A percentile compares a stretch with the other conserved stretches of the same genome.
These are phyloP conservation scores for Rhizoclosmatium globosum DNA, from an alignment of 192 early-diverging fungal genomes.

Conservation along the genomic window DNA sequence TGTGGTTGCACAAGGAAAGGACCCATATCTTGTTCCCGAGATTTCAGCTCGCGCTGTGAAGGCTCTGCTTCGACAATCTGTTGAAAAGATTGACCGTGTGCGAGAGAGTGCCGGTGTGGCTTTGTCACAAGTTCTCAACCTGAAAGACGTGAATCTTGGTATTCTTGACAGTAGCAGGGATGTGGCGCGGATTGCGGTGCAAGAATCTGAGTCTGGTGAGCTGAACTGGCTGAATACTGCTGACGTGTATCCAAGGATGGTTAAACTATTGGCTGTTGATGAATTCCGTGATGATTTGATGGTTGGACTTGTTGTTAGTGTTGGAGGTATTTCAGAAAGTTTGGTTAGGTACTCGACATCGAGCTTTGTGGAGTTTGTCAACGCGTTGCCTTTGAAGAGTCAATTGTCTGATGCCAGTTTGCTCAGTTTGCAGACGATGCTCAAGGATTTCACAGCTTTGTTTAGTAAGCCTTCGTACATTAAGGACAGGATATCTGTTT, in stretches of 20 bases:
- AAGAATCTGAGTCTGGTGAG: background rate
- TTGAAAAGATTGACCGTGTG: conserved; percentile 93
- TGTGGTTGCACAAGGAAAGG: background rate
- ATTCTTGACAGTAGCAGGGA: conserved; percentile 24
- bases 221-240: conserved; percentile 70
- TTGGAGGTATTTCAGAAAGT: conserved; percentile 82
- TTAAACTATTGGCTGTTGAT: conserved; percentile 58
- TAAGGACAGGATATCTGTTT: conserved; percentile 73
- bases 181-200: conserved; percentile 19
- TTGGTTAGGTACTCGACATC: conserved; percentile 75
- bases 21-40: background rate
- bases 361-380: conserved; percentile 67
- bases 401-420: background rate
- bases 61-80: conserved; percentile 75
- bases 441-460: conserved; percentile 8
- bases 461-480: conserved; percentile 46
- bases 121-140: conserved; percentile 47
- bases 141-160: conserved; percentile 34
- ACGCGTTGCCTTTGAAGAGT: conserved; percentile 47
- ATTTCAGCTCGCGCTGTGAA: conserved; percentile 20
- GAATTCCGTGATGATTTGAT: conserved; percentile 69
- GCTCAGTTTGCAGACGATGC: conserved; percentile 23
- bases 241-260: conserved; percentile 71
- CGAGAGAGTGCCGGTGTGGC: conserved; percentile 75
- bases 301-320: conserved; percentile 75